Conservation (phyloP, 148 eudicot genomes). For the Nepenthes gracilis region DNA sequence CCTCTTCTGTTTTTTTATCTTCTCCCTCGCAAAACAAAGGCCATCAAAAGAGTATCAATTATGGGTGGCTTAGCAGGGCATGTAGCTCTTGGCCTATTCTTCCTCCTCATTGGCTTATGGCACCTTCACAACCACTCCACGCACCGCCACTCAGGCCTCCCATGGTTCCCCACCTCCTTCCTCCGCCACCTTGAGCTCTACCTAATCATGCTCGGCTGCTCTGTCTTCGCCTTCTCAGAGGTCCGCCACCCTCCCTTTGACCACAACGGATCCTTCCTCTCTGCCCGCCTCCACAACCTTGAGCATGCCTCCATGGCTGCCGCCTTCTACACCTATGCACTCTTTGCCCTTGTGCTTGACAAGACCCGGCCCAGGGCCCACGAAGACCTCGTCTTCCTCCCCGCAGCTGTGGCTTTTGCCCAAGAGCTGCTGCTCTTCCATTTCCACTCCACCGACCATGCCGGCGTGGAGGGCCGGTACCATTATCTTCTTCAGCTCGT, state of each 20-base stretch:
- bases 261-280: conserved; percentile 21
- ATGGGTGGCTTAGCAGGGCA: conserved; percentile 26
- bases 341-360: conserved; percentile 23
- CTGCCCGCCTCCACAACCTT: conserved; percentile 20
- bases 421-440: conserved; percentile 31
- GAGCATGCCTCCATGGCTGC: conserved; percentile 24
- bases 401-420: conserved; percentile 21
- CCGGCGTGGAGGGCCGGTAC: conserved; percentile 35
- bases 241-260: conserved; percentile 14
- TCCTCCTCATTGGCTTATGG: conserved; percentile 23
- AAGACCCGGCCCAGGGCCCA: conserved; percentile 4
- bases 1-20: too few relatives aligned
- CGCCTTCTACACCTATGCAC: conserved; percentile 20
- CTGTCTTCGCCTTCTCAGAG: conserved; percentile 18
- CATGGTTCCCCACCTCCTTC: conserved; percentile 32
- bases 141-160: conserved; percentile 12
- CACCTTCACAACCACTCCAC: conserved; percentile 25
- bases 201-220: conserved; percentile 17
- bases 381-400: conserved; percentile 9
- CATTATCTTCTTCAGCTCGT: conserved; percentile 27
- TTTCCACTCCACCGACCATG: conserved; percentile 38
- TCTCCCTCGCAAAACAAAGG: too few relatives aligned
- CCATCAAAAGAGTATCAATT: neutral
- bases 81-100: conserved; percentile 15
- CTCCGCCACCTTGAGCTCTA: conserved; percentile 25